These are phyloP conservation scores for Penicillium sp. DNA, from an alignment of 2,329 filamentous ascomycete species.

Conservation along the genomic window DNA sequence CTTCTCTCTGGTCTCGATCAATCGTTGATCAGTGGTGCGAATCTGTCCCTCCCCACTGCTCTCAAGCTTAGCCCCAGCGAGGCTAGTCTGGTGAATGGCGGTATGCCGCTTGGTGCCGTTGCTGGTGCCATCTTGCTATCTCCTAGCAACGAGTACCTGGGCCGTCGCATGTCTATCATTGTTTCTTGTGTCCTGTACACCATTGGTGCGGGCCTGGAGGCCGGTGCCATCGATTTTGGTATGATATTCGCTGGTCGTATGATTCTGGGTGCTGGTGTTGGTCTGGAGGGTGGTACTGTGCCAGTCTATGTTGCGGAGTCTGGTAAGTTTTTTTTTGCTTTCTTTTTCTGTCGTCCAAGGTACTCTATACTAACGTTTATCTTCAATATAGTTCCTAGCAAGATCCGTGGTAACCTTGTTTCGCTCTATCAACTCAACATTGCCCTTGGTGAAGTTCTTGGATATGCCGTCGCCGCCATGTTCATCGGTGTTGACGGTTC, in stretches of 20 bases:
- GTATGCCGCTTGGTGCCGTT: conserved; percentile 71
- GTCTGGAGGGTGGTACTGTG: conserved; percentile 72
- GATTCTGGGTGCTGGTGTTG: conserved; percentile 69
- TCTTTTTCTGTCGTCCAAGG: background rate
- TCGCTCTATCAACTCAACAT: conserved; percentile 77
- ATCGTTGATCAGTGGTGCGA: conserved; percentile 68
- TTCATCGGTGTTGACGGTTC: conserved; percentile 69
- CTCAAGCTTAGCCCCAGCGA: conserved; percentile 57
- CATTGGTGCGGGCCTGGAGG: conserved; percentile 66
- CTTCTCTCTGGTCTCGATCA: conserved; percentile 72
- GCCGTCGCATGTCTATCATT: conserved; percentile 68
- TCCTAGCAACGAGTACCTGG: conserved; percentile 67
- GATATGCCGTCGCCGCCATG: conserved; percentile 71
- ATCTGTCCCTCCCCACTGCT: conserved; percentile 62
- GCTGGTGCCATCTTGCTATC: conserved; percentile 67
- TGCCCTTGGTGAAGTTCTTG: conserved; percentile 70
- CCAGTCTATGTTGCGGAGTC: conserved; percentile 72
- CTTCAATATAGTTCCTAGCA: conserved; percentile 54
- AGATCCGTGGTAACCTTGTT: conserved; percentile 69
- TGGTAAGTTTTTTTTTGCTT: conserved; percentile 21
- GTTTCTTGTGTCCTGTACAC: conserved; percentile 70
- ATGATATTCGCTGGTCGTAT: conserved; percentile 71
- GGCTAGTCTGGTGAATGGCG: conserved; percentile 67
- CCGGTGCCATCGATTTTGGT: conserved; percentile 66
- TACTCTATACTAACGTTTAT: background rate